Evolutionary conservation across 2,329 filamentous ascomycete genomes (phyloP).

Genomic region (Knufia petricola): DNA sequence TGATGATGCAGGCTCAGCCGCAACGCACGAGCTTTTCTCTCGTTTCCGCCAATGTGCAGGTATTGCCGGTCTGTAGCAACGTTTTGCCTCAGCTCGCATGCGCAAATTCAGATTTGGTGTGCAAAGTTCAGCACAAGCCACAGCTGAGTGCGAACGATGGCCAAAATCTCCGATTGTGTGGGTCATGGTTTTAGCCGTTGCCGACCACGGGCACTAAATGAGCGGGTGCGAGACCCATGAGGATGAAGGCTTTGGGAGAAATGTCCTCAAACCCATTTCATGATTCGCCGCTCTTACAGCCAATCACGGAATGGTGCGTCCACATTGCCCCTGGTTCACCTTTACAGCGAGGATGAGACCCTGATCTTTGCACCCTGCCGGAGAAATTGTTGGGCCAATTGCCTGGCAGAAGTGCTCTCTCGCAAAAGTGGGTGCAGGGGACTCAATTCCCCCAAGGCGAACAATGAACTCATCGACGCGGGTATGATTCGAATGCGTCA

Average conservation of each 20-base stretch:
- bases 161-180: background rate
- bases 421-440: background rate
- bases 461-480: background rate
- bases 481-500: background rate
- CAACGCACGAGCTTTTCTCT: background rate
- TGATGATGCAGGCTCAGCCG: conserved; percentile 1
- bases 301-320: background rate
- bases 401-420: background rate
- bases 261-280: background rate
- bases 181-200: background rate
- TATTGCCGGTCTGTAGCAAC: background rate
- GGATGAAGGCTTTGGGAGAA: background rate
- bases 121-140: background rate
- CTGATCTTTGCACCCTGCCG: background rate
- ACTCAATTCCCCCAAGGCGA: background rate
- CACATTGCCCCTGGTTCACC: background rate
- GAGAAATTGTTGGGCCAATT: background rate
- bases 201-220: background rate
- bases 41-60: background rate
- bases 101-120: background rate
- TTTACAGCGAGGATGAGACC: background rate
- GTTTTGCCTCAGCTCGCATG: background rate
- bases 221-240: background rate
- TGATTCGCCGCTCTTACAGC: background rate
- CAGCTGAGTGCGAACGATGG: background rate